These are phyloP conservation scores for Trichoderma lentiforme DNA, from an alignment of 2,329 filamentous ascomycete species.

Conservation along the genomic window DNA sequence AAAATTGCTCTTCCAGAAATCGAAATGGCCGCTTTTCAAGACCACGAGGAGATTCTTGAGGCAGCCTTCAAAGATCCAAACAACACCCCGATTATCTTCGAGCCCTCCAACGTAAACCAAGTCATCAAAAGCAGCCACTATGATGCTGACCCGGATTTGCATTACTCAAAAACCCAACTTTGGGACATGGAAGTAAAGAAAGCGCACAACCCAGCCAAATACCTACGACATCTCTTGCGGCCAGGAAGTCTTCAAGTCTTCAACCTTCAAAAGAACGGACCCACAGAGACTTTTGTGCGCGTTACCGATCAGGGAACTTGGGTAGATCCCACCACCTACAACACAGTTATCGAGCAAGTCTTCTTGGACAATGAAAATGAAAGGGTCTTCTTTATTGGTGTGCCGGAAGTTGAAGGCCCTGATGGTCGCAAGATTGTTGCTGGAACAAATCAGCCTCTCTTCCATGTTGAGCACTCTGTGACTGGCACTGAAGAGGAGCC, in stretches of 20 bases:
- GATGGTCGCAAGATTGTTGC: slow-evolving; percentile 20
- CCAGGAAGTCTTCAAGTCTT: slow-evolving; percentile 21
- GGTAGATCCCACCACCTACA: slow-evolving; percentile 34
- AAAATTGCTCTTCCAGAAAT: neutral
- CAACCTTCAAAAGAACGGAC: slow-evolving; percentile 15
- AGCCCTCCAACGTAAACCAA: slow-evolving; percentile 20
- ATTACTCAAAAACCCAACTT: slow-evolving; percentile 21
- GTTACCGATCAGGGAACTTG: slow-evolving; percentile 61
- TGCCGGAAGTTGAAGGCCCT: slow-evolving; percentile 13
- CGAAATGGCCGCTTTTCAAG: neutral
- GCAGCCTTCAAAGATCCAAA: slow-evolving; percentile 18
- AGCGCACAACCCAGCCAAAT: slow-evolving; percentile 21
- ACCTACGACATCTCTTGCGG: slow-evolving; percentile 17
- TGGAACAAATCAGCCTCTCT: slow-evolving; percentile 19
- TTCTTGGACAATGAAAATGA: slow-evolving; percentile 19
- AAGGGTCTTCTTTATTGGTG: slow-evolving; percentile 19
- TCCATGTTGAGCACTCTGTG: slow-evolving; percentile 21
- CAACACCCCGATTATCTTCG: slow-evolving; percentile 17
- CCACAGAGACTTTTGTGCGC: slow-evolving; percentile 33
- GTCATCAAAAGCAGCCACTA: slow-evolving; percentile 18
- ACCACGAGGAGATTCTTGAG: slow-evolving; percentile 18
- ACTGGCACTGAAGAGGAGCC: slow-evolving; percentile 14
- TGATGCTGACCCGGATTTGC: slow-evolving; percentile 19
- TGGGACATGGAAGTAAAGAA: slow-evolving; percentile 24
- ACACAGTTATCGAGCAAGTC: slow-evolving; percentile 21